phyloP scores from a whole-genome alignment of 192 early-diverging fungal species.

The Obelidium mucronatum region DNA sequence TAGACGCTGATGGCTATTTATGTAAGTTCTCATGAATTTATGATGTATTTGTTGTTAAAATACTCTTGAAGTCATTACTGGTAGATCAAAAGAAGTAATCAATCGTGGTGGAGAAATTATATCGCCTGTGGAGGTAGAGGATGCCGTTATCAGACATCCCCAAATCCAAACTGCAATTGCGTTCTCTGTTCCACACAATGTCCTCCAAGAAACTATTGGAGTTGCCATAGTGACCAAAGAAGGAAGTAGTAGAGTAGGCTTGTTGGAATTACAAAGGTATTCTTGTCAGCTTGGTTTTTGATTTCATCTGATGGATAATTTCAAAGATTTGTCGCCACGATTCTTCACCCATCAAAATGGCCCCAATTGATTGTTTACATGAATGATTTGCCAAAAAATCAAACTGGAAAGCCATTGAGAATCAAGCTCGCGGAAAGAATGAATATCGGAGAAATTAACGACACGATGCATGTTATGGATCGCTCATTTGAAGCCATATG shows the following conservation, averaged over 20 bases:
- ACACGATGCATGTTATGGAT: constrained; percentile 25
- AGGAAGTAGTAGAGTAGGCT: constrained; percentile 22
- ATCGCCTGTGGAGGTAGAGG: constrained; percentile 83
- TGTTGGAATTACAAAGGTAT: constrained; percentile 28
- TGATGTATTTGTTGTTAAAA: constrained; percentile 34
- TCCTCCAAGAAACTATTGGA: constrained; percentile 55
- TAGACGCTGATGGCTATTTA: constrained; percentile 79
- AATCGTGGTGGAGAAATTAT: constrained; percentile 93
- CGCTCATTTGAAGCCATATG: constrained; percentile 45
- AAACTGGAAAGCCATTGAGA: constrained; percentile 48
- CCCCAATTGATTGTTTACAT: constrained; percentile 54
- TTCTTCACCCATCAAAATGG: constrained; percentile 50
- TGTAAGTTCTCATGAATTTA: constrained; percentile 12
- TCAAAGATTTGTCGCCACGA: constrained; percentile 36
- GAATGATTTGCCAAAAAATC: constrained; percentile 54
- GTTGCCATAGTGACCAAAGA: constrained; percentile 41
- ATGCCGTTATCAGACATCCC: constrained; percentile 56
- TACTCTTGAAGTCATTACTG: constrained; percentile 68
- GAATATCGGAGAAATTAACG: constrained; percentile 40
- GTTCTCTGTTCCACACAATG: constrained; percentile 51
- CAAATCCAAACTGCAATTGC: constrained; percentile 45
- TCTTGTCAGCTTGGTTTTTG: neutral
- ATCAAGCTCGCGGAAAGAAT: constrained; percentile 53
- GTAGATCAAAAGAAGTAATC: constrained; percentile 89
- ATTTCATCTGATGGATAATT: neutral